These are phyloP conservation scores for Rhodotorula sp. DNA, from an alignment of 1,284 basidiomycete species.

Conservation along the genomic window DNA sequence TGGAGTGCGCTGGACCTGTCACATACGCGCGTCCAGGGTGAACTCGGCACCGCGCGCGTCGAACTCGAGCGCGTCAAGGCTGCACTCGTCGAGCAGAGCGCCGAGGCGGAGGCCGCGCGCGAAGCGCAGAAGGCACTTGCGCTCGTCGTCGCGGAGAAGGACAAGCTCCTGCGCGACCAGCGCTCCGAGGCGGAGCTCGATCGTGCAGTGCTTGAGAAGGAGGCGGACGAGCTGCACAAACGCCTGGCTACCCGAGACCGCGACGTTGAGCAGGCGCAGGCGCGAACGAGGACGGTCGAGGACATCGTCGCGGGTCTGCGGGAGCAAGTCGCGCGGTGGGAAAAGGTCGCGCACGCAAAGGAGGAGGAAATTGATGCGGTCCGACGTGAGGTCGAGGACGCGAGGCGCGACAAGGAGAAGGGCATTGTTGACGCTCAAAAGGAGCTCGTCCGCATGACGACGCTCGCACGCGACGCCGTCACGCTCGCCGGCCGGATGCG, in stretches of 20 bases:
- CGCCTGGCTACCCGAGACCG: slow-evolving; percentile 62
- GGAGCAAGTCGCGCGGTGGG: slow-evolving; percentile 67
- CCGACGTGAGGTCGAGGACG: slow-evolving; percentile 62
- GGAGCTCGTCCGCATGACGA: slow-evolving; percentile 60
- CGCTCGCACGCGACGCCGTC: slow-evolving; percentile 28
- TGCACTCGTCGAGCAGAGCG: slow-evolving; percentile 16
- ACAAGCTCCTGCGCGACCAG: slow-evolving; percentile 78
- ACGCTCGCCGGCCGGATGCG: slow-evolving; percentile 22
- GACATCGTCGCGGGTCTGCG: slow-evolving; percentile 67
- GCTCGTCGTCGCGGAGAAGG: slow-evolving; percentile 62
- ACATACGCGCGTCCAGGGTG: slow-evolving; percentile 28
- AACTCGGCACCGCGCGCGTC: slow-evolving; percentile 19
- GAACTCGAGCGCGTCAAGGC: slow-evolving; percentile 20
- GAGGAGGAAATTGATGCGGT: slow-evolving; percentile 67
- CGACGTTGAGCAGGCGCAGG: slow-evolving; percentile 59
- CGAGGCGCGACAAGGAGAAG: slow-evolving; percentile 67
- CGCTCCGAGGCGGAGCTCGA: slow-evolving; percentile 49
- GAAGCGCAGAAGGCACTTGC: slow-evolving; percentile 20
- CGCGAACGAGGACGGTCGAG: slow-evolving; percentile 62
- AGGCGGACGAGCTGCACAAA: slow-evolving; percentile 52
- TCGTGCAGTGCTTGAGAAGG: slow-evolving; percentile 50
- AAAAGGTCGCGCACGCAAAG: slow-evolving; percentile 59
- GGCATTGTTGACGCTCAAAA: slow-evolving; percentile 70
- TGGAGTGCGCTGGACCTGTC: slow-evolving; percentile 54
- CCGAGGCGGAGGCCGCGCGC: not conserved